These are phyloP conservation scores for Podila epigama DNA, from an alignment of 192 early-diverging fungal genomes.

Conservation along the genomic window DNA sequence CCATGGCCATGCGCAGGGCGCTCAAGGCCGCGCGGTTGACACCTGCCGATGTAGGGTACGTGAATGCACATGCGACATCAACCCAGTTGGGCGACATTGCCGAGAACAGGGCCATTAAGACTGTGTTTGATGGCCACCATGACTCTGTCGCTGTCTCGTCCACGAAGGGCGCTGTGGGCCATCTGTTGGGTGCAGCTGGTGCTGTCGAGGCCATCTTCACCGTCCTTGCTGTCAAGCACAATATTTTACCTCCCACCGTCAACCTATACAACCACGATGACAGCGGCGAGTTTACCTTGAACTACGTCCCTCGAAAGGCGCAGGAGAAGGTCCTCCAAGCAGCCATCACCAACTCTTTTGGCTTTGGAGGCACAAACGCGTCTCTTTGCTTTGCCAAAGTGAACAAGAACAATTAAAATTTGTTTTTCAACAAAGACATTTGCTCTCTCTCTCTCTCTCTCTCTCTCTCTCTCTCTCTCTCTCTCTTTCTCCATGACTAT, in stretches of 20 bases:
- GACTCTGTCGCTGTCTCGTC: slow-evolving; percentile 77
- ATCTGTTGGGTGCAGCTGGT: slow-evolving; percentile 95
- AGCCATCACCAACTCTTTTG: slow-evolving; percentile 90
- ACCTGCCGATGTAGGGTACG: slow-evolving; percentile 77
- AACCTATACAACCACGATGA: slow-evolving; percentile 72
- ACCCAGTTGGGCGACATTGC: slow-evolving; percentile 84
- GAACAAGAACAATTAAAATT: slow-evolving; percentile 11
- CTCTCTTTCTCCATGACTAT: too few species aligned
- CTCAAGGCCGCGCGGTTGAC: slow-evolving; percentile 66
- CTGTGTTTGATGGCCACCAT: slow-evolving; percentile 68
- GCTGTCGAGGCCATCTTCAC: slow-evolving; percentile 93
- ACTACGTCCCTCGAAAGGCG: slow-evolving; percentile 82
- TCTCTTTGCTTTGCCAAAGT: slow-evolving; percentile 71
- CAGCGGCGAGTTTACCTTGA: slow-evolving; percentile 76
- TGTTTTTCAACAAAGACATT: too few species aligned
- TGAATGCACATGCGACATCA: slow-evolving; percentile 96
- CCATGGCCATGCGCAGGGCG: slow-evolving; percentile 86
- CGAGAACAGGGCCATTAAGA: slow-evolving; percentile 86
- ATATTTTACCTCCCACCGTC: slow-evolving; percentile 83
- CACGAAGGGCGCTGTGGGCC: slow-evolving; percentile 91
- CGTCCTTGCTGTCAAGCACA: slow-evolving; percentile 77
- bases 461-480: too few species aligned
- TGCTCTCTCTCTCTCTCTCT: too few species aligned
- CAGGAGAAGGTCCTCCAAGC: slow-evolving; percentile 67
- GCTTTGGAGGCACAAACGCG: slow-evolving; percentile 88